These are phyloP conservation scores for Acephala macrosclerotiorum DNA, from an alignment of 2,329 filamentous ascomycete genomes.

Conservation along the genomic window DNA sequence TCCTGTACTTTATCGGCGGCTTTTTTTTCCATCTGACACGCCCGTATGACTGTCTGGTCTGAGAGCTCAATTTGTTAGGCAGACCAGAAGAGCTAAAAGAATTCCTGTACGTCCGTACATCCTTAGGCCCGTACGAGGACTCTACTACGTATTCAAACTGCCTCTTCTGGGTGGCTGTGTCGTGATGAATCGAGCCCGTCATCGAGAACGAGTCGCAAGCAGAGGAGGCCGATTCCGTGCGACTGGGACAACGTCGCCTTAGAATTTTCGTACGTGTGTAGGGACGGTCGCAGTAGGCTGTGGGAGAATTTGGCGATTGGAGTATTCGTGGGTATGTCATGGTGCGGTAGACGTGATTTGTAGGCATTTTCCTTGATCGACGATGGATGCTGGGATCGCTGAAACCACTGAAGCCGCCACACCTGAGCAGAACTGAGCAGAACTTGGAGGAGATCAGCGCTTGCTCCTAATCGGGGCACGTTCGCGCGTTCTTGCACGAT, in stretches of 20 bases:
- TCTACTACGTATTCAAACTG: neutral
- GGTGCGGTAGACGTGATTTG: constrained; percentile 5
- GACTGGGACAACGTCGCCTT: neutral
- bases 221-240: neutral
- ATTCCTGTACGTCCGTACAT: constrained; percentile 5
- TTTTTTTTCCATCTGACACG: constrained; percentile 9
- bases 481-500: constrained; percentile 2
- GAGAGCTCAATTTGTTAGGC: constrained; percentile 23
- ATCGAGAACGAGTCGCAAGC: constrained; percentile 5
- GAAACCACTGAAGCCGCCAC: neutral
- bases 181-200: constrained; percentile 13
- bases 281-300: constrained; percentile 3
- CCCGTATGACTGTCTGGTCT: constrained; percentile 20
- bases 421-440: neutral
- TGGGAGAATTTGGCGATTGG: constrained; percentile 12
- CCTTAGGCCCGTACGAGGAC: neutral
- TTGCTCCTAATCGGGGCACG: constrained; percentile 16
- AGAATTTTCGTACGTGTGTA: constrained; percentile 1
- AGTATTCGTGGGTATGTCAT: constrained; percentile 8
- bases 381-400: constrained; percentile 10
- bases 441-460: neutral
- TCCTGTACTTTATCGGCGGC: constrained; percentile 6
- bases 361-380: constrained; percentile 23
- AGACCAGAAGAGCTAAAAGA: neutral
- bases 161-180: neutral